A percentile compares a stretch with the other conserved stretches of the same genome.
phyloP scores from a whole-genome alignment of 805 yeast genomes.

The Millerago galiae region DNA sequence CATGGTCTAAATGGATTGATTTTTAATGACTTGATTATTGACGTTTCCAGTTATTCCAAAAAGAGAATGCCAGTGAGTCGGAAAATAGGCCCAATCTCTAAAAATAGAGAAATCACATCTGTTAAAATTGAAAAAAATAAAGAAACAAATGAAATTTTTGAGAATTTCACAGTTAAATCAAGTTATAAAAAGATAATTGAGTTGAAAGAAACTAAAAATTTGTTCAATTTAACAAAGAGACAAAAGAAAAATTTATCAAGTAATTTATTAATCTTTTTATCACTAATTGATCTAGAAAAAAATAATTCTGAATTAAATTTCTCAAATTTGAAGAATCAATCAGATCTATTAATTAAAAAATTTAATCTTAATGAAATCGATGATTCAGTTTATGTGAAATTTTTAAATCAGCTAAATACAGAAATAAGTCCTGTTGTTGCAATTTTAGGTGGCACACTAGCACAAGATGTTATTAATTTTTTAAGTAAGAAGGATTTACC shows the following conservation, averaged over 20 bases:
- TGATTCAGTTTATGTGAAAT: conserved; percentile 33
- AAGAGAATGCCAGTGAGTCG: conserved; percentile 45
- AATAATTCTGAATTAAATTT: conserved; percentile 18
- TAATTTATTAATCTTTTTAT: conserved; percentile 50
- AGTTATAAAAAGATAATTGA: conserved; percentile 31
- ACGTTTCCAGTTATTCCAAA: conserved; percentile 47
- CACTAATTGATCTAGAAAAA: conserved; percentile 43
- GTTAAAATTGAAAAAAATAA: conserved; percentile 28
- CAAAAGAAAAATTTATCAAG: conserved; percentile 47
- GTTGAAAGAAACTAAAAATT: conserved; percentile 23
- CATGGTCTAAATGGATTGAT: conserved; percentile 83
- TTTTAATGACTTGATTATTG: conserved; percentile 69
- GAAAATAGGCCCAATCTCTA: conserved; percentile 41
- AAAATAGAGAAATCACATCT: conserved; percentile 35
- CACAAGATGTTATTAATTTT: conserved; percentile 85
- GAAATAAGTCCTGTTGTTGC: conserved; percentile 85
- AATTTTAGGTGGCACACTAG: conserved; percentile 79
- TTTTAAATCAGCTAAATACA: conserved; percentile 43
- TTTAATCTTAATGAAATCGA: conserved; percentile 37
- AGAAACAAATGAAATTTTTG: conserved; percentile 30
- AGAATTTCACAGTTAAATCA: conserved; percentile 33
- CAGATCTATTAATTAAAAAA: conserved; percentile 27
- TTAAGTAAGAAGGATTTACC: conserved; percentile 74
- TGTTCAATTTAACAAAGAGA: conserved; percentile 25
- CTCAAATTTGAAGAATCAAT: conserved; percentile 25